Percentiles rank a stretch among this genome's conserved stretches.
Evolutionary conservation across 306 rosid species (phyloP).

Genomic region (Cicer yamashitae): DNA sequence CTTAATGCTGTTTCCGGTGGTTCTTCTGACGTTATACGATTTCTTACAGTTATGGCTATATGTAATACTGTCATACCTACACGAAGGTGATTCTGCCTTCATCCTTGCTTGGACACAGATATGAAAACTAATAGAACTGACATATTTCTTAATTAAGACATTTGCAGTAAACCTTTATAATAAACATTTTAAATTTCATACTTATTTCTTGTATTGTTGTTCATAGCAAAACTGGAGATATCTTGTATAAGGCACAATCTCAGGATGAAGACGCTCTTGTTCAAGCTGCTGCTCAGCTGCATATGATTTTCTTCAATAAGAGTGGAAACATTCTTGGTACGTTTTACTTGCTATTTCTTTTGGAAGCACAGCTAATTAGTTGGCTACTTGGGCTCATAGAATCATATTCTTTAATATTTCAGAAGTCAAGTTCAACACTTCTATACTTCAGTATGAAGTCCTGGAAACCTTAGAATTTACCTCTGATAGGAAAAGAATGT

Average conservation of each 20-base stretch:
- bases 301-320: conserved; percentile 84
- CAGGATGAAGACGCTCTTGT: conserved; percentile 99
- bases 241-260: conserved; percentile 94
- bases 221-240: conserved; percentile 83
- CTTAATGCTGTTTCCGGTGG: conserved; percentile 72
- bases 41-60: conserved; percentile 92
- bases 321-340: conserved; percentile 76
- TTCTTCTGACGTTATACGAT: conserved; percentile 74
- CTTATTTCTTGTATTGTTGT: conserved; percentile 41
- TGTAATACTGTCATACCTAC: conserved; percentile 93
- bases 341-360: conserved; percentile 41
- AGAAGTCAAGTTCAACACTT: conserved; percentile 84
- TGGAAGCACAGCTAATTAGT: conserved; percentile 29
- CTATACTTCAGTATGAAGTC: conserved; percentile 74
- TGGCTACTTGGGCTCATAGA: conserved; percentile 44
- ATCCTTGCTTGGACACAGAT: conserved; percentile 37
- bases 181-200: conserved; percentile 26
- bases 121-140: neutral
- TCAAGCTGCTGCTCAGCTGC: conserved; percentile 83
- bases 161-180: conserved; percentile 11
- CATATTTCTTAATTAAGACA: conserved; percentile 27
- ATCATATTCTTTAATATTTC: conserved; percentile 51
- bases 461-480: conserved; percentile 94
- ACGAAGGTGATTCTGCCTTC: conserved; percentile 65
- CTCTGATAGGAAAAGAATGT: conserved; percentile 98